Percentiles rank a stretch among this genome's conserved stretches.
These are phyloP conservation scores for Phialophora expanda DNA, from an alignment of 2,329 filamentous ascomycete genomes.

Conservation along the genomic window DNA sequence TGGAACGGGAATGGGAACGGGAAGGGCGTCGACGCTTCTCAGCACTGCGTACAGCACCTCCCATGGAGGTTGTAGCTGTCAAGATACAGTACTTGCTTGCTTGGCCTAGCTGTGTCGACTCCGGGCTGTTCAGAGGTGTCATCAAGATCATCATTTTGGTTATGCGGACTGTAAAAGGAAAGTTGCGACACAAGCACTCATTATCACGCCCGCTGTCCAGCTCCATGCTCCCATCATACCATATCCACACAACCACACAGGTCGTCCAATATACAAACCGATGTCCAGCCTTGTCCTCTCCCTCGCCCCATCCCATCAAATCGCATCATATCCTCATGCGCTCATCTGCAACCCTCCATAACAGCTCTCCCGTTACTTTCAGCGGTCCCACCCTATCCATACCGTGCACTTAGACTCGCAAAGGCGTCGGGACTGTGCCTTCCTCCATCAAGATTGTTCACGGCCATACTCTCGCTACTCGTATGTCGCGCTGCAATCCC, in stretches of 20 bases:
- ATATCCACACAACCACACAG: not conserved
- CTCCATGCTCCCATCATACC: not conserved
- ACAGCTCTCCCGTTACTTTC: not conserved
- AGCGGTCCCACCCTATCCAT: conserved; percentile 26
- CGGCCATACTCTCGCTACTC: conserved; percentile 57
- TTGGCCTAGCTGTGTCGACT: not conserved
- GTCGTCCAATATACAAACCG: not conserved
- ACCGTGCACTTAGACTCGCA: conserved; percentile 55
- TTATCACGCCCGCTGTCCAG: not conserved
- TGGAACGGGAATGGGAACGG: not conserved
- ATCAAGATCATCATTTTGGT: not conserved
- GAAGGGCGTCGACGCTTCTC: no score
- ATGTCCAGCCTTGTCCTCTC: not conserved
- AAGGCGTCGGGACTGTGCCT: conserved; percentile 59
- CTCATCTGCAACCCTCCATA: not conserved
- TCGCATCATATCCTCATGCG: conserved; percentile 1
- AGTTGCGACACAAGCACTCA: not conserved
- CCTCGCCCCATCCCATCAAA: not conserved
- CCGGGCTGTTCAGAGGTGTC: not conserved
- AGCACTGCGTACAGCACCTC: not conserved
- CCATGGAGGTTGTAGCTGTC: not conserved
- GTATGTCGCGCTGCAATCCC: conserved; percentile 39
- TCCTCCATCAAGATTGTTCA: conserved; percentile 54
- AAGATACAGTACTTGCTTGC: not conserved
- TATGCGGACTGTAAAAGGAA: not conserved